phyloP scores from a whole-genome alignment of 331 rosid genomes.

The Cydonia oblonga region DNA sequence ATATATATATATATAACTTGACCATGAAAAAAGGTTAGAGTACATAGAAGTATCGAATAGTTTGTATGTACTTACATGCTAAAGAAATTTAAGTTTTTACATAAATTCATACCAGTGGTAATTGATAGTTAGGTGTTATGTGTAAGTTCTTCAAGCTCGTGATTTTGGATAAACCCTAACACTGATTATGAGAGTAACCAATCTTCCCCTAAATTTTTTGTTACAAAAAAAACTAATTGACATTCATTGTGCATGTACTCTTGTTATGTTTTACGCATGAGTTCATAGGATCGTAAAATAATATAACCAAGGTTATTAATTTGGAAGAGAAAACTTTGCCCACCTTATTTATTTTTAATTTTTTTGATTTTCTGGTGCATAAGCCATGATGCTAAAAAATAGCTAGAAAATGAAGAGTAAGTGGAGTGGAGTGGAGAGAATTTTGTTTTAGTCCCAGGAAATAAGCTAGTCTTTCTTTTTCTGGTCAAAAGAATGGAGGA shows the following conservation, averaged over 20 bases:
- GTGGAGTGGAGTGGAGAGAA: not conserved
- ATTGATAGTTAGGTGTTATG: too few relatives aligned
- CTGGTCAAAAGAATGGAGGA: slow-evolving; percentile 31
- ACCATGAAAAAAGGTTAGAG: not conserved
- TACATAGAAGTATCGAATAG: not conserved
- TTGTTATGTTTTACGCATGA: not conserved
- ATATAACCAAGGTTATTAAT: not conserved
- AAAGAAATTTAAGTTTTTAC: too few relatives aligned
- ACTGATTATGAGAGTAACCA: too few relatives aligned
- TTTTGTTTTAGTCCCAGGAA: not conserved
- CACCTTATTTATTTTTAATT: too few relatives aligned
- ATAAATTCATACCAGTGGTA: too few relatives aligned
- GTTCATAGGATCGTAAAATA: not conserved
- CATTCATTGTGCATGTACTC: not conserved
- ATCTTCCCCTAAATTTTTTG: too few relatives aligned
- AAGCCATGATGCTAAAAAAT: not conserved
- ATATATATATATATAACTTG: too few relatives aligned
- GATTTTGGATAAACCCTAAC: too few relatives aligned
- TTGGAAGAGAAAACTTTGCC: not conserved
- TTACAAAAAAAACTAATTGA: not conserved
- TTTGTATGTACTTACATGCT: too few relatives aligned
- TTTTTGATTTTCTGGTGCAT: too few relatives aligned
- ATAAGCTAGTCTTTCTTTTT: not conserved
- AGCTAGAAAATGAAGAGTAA: not conserved
- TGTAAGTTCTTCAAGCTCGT: too few relatives aligned